These are phyloP conservation scores for Tolypocladium pustulatum DNA, from an alignment of 2,329 filamentous ascomycete species.

Conservation along the genomic window DNA sequence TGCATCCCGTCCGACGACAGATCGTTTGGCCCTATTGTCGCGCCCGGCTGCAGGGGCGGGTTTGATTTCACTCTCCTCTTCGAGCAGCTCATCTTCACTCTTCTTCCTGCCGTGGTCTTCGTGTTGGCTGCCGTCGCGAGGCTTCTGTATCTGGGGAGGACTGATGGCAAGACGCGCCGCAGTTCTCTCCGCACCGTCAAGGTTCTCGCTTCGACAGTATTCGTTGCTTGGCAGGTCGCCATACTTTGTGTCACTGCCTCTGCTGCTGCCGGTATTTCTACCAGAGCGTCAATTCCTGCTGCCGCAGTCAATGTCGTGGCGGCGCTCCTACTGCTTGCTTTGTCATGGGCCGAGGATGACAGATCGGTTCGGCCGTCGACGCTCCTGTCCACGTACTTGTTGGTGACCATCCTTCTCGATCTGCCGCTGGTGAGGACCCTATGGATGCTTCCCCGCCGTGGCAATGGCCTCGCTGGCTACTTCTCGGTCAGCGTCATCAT, in stretches of 20 bases:
- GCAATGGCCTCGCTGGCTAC: neutral
- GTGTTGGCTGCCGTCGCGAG: neutral
- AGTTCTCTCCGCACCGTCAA: neutral
- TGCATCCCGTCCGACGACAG: neutral
- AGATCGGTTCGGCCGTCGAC: neutral
- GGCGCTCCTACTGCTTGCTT: neutral
- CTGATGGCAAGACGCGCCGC: neutral
- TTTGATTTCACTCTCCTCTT: neutral
- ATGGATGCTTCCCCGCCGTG: neutral
- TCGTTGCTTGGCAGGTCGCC: neutral
- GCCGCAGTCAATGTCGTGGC: neutral
- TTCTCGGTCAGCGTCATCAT: neutral
- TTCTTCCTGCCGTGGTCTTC: neutral
- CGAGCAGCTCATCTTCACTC: neutral
- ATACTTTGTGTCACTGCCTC: neutral
- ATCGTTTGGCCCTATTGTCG: neutral
- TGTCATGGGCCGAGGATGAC: neutral
- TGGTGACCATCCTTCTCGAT: neutral
- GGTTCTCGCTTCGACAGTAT: neutral
- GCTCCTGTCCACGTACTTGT: neutral
- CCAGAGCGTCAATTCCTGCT: neutral
- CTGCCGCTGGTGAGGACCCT: neutral
- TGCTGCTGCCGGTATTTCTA: neutral
- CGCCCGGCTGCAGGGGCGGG: neutral
- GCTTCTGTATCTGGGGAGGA: neutral